Base-by-base conservation (phyloP, 208 protist genomes). In the Trypanosoma caninum region DNA sequence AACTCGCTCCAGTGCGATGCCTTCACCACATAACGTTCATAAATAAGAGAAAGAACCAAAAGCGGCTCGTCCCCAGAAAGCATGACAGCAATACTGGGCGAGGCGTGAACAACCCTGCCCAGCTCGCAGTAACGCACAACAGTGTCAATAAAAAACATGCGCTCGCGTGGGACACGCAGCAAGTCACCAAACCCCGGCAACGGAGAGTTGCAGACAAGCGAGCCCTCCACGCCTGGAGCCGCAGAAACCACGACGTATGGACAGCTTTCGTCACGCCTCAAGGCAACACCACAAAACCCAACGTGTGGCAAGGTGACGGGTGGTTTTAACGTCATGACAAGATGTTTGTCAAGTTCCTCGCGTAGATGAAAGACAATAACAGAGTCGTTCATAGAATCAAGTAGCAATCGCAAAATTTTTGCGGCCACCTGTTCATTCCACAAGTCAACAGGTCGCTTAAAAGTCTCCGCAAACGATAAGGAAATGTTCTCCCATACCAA, bases 381-480 rank as follows among this genome's bases (percentile, higher is more conserved):
- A 18, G 41, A 44, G 20, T 64, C 56, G 16, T 14, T 44, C n/a
- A 54, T 40, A 23, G 14, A 6, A 8, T 67, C 52, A 0, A 93
- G 31, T 30, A 81, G 83, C 27, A 55, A 33, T 48, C 70, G 76
- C 14, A 83, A 65, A 4, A 87, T 16, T 60, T 93, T 95, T 40
- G 91, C 85, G 18, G 84, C 86, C 1, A 84, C 62, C 60, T 95
- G 89, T 71, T 95, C 89, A 41, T 88, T 91, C 86, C 89, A 95
- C 23, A 37, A 35, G 59, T 93, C 78, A 9, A 83, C 40, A 13
- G 52, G 54, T 13, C n/a, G 2, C 10, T 44, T 44, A 47, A 93
- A 77, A 34, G 53, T 33, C 8, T 61, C 14, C 8, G 58, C 33
- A 54, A 93, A 81, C 8, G 20, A 31, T 3, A 53, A 5, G 2